These are phyloP conservation scores for Paramecium sonneborni DNA, from an alignment of 73 alveolate species.

Conservation along the genomic window DNA sequence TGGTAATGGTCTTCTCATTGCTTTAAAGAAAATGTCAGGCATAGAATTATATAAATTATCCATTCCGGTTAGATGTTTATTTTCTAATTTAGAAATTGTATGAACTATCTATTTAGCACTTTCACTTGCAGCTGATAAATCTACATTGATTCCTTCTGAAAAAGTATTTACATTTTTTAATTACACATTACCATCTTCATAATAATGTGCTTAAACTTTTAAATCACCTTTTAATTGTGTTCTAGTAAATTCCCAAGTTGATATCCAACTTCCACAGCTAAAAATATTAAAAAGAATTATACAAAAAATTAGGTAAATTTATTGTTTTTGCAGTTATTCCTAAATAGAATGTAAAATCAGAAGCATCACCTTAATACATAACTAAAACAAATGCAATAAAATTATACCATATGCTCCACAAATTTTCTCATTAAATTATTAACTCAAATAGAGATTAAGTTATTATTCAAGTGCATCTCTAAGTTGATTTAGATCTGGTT, in stretches of 20 bases:
- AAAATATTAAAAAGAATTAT: background rate
- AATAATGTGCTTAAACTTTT: constrained; percentile 25
- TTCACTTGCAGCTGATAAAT: background rate
- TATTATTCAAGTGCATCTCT: constrained; percentile 49
- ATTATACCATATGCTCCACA: constrained; percentile 42
- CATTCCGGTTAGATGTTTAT: background rate
- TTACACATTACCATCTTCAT: constrained; percentile 56
- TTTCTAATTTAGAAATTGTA: background rate
- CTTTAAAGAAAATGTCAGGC: constrained; percentile 33
- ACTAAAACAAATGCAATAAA: background rate
- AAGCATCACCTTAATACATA: background rate
- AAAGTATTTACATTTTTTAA: background rate
- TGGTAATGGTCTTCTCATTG: constrained; percentile 54
- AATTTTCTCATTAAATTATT: constrained; percentile 2
- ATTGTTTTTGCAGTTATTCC: constrained; percentile 52
- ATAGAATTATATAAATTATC: background rate
- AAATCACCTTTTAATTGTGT: background rate
- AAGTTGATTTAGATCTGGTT: background rate
- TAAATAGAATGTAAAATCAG: background rate
- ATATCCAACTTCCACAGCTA: constrained; percentile 49
- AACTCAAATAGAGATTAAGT: background rate
- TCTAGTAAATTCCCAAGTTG: constrained; percentile 42
- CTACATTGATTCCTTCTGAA: background rate
- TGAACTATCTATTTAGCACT: constrained; percentile 40
- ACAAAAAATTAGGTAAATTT: constrained; percentile 34